Conservation (phyloP, 1,139 yeast species). For the Scheffersomyces titani region DNA sequence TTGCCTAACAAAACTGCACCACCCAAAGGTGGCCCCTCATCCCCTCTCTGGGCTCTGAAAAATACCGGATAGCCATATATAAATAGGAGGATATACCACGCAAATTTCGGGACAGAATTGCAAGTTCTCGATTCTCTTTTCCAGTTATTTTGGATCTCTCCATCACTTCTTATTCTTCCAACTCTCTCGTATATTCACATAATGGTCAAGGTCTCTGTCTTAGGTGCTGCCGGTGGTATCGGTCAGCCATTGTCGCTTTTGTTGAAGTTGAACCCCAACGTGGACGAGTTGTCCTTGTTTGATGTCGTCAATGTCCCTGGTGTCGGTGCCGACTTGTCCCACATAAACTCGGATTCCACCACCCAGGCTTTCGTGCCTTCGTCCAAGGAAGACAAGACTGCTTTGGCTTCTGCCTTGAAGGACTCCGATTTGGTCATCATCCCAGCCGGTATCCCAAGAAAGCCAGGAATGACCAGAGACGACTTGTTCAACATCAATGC, state of each 20-base stretch:
- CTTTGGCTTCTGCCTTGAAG: slow-evolving; percentile 72
- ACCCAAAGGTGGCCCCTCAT: background rate
- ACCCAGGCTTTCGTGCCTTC: slow-evolving; percentile 81
- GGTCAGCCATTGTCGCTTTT: slow-evolving; percentile 96
- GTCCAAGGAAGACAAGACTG: slow-evolving; percentile 66
- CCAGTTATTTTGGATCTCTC: slow-evolving; percentile 2
- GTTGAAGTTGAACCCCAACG: slow-evolving; percentile 83
- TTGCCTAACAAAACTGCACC: background rate
- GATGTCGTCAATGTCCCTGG: slow-evolving; percentile 96
- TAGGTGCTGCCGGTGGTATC: slow-evolving; percentile 98
- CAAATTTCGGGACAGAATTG: background rate
- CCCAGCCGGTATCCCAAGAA: slow-evolving; percentile 99
- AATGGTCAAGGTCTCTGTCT: slow-evolving; percentile 75
- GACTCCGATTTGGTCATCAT: slow-evolving; percentile 87
- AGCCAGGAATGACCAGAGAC: slow-evolving; percentile 99
- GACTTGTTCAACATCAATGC: slow-evolving; percentile 98
- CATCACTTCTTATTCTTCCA: background rate
- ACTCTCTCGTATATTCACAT: background rate
- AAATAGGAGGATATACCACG: background rate
- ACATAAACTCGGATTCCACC: slow-evolving; percentile 85
- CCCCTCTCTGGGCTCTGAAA: background rate
- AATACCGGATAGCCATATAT: background rate
- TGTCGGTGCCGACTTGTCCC: slow-evolving; percentile 95
- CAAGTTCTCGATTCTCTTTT: background rate
- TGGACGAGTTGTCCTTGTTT: slow-evolving; percentile 81